phyloP scores from a whole-genome alignment of 2,329 filamentous ascomycete species.

The Venturia aucupariae region DNA sequence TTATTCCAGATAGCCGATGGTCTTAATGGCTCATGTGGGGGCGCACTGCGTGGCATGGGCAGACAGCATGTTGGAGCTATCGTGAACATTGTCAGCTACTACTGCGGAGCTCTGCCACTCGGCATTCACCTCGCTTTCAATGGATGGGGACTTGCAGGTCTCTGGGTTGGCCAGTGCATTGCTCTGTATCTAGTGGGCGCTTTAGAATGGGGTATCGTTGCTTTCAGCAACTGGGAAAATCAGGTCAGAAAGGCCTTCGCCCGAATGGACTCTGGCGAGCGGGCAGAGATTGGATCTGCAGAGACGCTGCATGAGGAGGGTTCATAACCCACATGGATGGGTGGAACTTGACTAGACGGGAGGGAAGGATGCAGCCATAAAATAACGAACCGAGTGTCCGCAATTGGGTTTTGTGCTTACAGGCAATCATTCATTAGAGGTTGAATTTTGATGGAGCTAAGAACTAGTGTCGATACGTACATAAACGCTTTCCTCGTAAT shows the following conservation, averaged over 20 bases:
- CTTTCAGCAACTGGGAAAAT: slow-evolving; percentile 64
- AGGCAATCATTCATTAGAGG: not conserved
- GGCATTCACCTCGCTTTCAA: slow-evolving; percentile 80
- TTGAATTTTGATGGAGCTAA: not conserved
- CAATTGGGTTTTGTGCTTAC: not conserved
- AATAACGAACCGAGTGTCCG: not conserved
- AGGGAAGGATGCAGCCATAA: not conserved
- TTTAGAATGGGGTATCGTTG: slow-evolving; percentile 72
- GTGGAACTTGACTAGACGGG: slow-evolving; percentile 15
- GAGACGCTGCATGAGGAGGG: slow-evolving; percentile 12
- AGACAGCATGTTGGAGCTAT: slow-evolving; percentile 74
- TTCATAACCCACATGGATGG: slow-evolving; percentile 5
- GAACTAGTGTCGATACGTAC: not conserved
- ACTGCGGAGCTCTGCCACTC: slow-evolving; percentile 68
- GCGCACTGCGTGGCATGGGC: slow-evolving; percentile 73
- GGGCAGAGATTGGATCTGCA: slow-evolving; percentile 31
- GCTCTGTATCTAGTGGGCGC: slow-evolving; percentile 65
- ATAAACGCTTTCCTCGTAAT: not conserved
- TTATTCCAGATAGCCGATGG: slow-evolving; percentile 88
- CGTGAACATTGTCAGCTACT: slow-evolving; percentile 78
- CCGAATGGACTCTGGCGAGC: slow-evolving; percentile 49
- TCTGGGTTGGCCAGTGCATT: slow-evolving; percentile 76
- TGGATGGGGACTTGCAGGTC: slow-evolving; percentile 69
- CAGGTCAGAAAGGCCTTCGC: slow-evolving; percentile 64
- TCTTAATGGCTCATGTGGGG: slow-evolving; percentile 75